phyloP scores from a whole-genome alignment of 2,329 filamentous ascomycete species.

The Neurospora sp. region DNA sequence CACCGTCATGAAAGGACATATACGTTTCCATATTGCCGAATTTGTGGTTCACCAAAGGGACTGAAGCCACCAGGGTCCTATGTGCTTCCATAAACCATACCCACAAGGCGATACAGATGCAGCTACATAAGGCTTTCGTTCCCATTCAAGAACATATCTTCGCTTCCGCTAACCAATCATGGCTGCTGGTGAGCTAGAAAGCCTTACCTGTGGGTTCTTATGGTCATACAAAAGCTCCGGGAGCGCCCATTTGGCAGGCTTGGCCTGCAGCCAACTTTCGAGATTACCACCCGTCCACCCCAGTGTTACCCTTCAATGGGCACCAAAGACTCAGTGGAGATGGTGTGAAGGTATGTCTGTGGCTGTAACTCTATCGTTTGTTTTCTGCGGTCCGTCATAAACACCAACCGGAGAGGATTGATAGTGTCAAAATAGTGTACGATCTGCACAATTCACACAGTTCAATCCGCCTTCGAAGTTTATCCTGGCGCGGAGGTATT shows the following conservation, averaged over 20 bases:
- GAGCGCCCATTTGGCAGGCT: not conserved
- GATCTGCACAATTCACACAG: not conserved
- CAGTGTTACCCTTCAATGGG: not conserved
- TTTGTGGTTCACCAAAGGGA: not conserved
- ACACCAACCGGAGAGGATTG: not conserved
- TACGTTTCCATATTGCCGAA: not conserved
- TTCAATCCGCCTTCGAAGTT: not conserved
- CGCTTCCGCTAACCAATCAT: not conserved
- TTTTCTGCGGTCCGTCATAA: not conserved
- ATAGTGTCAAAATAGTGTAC: not conserved
- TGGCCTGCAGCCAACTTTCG: not conserved
- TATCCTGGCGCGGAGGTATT: not conserved
- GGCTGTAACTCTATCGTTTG: not conserved
- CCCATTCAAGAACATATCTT: not conserved
- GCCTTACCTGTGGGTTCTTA: not conserved
- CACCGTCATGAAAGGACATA: not conserved
- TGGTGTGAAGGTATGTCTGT: not conserved
- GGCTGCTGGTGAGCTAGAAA: not conserved
- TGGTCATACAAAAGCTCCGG: not conserved
- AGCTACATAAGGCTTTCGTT: not conserved
- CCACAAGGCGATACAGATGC: not conserved
- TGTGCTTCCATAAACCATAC: not conserved
- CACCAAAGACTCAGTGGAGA: not conserved
- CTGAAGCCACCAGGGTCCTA: not conserved
- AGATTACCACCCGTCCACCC: not conserved